Evolutionary conservation across 176 grass and related monocot genomes (phyloP), one percentile per base, ranked within the genome.

Genomic region (Avena eriantha): DNA sequence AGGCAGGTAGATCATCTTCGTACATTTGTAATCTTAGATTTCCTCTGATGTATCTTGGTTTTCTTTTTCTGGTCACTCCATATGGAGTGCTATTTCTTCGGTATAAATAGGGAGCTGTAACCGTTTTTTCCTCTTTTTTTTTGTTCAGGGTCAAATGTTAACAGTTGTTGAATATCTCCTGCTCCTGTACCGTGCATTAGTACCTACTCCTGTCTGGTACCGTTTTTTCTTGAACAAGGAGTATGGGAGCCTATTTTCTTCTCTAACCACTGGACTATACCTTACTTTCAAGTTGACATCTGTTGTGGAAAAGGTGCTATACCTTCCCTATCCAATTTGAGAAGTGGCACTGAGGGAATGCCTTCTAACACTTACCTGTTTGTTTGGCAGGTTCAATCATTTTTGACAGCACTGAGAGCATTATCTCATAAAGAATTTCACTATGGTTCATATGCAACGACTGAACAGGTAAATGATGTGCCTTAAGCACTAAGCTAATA

Each of bases 251-350:
- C 89, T 99, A 26, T 96, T 99, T 88, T 99, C 97, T 31, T 99
- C 97, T 80, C 87, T 99, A 78, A 99, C 94, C 64, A 99, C 97
- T 6, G 97, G 97, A 41, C 73, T 99, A 23, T 99, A 99, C 86
- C 97, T 99, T 87, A 99, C 97, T 89, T 99, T 99, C 90, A 99
- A 99, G 85, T 82, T 99, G 80, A 94, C 97, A 86, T 99, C 97
- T 87, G 97, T 99, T 75, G 92, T 99, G 74, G 97, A 99, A 84
- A 99, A 99, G 90, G 97, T 99, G 61, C 21, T 18, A 23, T 72
- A 79, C 41, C 45, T 88, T 88, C 3, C 35, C 13, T 73, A 54
- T 47, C n/a, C 51, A 33, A 55, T 82, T 59, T 31, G 10, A 53
- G 34, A 69, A 76, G 45, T 36, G 26, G 16, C 63, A 64, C 53